phyloP scores from a whole-genome alignment of 768 basidiomycete genomes.

The Collybia nuda region DNA sequence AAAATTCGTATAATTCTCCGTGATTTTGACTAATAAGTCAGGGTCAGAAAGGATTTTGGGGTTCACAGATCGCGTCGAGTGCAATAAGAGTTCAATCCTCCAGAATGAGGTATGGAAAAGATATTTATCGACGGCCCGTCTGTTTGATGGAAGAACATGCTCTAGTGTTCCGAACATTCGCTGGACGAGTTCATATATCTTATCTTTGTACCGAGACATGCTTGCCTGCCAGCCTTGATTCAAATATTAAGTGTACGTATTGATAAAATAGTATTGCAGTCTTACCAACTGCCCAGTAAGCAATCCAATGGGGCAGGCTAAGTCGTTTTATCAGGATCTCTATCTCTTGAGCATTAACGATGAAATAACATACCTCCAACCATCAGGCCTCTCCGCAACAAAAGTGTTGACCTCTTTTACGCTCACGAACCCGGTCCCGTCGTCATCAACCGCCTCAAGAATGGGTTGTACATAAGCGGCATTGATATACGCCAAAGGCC shows the following conservation, averaged over 20 bases:
- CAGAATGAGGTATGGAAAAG: slow-evolving; percentile 31
- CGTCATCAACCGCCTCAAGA: slow-evolving; percentile 39
- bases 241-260: not conserved
- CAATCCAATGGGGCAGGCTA: slow-evolving; percentile 34
- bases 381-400: slow-evolving; percentile 26
- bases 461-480: slow-evolving; percentile 39
- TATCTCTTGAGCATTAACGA: not conserved
- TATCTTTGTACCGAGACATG: slow-evolving; percentile 31
- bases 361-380: slow-evolving; percentile 30
- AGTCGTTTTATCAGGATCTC: not conserved
- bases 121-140: slow-evolving; percentile 31
- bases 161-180: slow-evolving; percentile 28
- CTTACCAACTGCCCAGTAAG: slow-evolving; percentile 38
- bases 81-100: slow-evolving; percentile 31
- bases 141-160: slow-evolving; percentile 29
- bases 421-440: slow-evolving; percentile 40
- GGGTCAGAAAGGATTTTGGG: slow-evolving; percentile 24
- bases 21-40: slow-evolving; percentile 25
- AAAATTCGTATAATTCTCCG: slow-evolving; percentile 21
- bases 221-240: slow-evolving; percentile 33
- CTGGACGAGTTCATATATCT: slow-evolving; percentile 30
- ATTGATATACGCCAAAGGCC: slow-evolving; percentile 41
- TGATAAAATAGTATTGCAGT: not conserved
- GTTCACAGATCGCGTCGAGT: slow-evolving; percentile 28
- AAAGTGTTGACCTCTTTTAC: slow-evolving; percentile 42